Evolutionary conservation across 2,329 filamentous ascomycete species (phyloP).

Genomic region (Ceratocystis harringtonii): DNA sequence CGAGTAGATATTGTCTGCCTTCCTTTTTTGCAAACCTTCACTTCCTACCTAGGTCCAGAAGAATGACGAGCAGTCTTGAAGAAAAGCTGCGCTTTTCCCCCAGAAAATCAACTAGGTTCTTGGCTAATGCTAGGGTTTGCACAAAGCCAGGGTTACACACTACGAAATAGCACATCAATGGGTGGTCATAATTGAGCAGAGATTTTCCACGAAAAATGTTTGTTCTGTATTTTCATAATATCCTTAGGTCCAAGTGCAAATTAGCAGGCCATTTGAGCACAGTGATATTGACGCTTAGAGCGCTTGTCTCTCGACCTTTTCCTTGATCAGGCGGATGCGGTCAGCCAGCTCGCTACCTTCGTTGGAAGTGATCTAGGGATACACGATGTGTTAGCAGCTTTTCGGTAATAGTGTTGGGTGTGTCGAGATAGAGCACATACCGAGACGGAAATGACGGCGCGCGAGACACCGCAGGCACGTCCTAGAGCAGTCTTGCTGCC

Average conservation of each 20-base stretch:
- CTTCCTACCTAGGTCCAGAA: neutral
- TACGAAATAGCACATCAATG: no score
- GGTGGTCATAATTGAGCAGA: neutral
- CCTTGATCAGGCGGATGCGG: conserved; percentile 78
- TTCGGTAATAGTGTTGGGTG: neutral
- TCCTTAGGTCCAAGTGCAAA: neutral
- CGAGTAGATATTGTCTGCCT: neutral
- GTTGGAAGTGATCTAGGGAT: conserved; percentile 61
- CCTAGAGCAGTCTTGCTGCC: conserved; percentile 72
- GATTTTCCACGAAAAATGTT: conserved; percentile 7
- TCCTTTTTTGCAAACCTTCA: neutral
- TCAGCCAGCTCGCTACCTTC: conserved; percentile 74
- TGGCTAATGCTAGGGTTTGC: no score
- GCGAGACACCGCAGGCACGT: conserved; percentile 75
- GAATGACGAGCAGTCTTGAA: no score
- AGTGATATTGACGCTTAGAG: conserved; percentile 44
- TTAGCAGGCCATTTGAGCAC: neutral
- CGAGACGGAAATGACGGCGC: conserved; percentile 70
- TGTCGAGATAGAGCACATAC: neutral
- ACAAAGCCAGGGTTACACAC: neutral
- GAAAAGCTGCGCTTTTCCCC: no score
- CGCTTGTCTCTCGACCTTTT: conserved; percentile 90
- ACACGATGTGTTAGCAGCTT: neutral
- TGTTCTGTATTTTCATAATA: conserved; percentile 12
- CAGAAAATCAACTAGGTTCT: no score